Base-by-base conservation (phyloP, 306 rosid genomes). In the Begonia masoniana region DNA sequence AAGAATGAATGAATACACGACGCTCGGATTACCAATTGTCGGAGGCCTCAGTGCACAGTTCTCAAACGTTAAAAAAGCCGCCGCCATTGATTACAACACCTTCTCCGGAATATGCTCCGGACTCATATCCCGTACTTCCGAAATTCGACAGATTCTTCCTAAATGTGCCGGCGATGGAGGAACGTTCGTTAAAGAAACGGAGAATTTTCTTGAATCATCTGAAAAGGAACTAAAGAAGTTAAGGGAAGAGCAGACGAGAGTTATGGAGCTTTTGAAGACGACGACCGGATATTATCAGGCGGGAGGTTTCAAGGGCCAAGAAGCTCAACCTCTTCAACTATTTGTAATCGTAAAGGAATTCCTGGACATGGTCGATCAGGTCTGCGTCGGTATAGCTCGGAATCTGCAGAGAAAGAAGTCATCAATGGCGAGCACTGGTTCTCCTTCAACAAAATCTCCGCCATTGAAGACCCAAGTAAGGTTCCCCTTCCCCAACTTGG, bases 41-140 rank as follows among this genome's bases (percentile, higher is more conserved):
- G 99, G 99, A 72, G 99, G 99, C 39, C 62, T 92, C n/a, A 92
- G 96, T 68, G 42, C 84, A 0, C 93, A 83, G 64, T 86, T 86
- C 65, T 73, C 87, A 24, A 76, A 73, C 19, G 88, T 82, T 35
- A 92, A 79, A 80, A 86, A 86, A 77, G 84, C 88, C 9, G 84
- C 96, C 10, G 6, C 61, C 1, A 58, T 68, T 54, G 95, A 92
- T 58, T 78, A 77, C 57, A 82, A 63, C 49, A 74, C 43, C 64
- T 78, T 83, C 14, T 58, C 69, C 9, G 51, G 69, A 24, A 58
- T 81, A 2, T 65, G 64, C 56, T 50, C 99, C 15, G 57, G 70
- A 13, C 85, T 92, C 47, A 71, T 79, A 7, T 42, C 65, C 9
- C 74, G 67, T 13, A 62, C 63, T 14, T 58, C 15, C 9, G 83